Percentiles rank a stretch among this genome's conserved stretches.
Conservation (phyloP, 176 grass and related monocot species). For the Lolium rigidum region DNA sequence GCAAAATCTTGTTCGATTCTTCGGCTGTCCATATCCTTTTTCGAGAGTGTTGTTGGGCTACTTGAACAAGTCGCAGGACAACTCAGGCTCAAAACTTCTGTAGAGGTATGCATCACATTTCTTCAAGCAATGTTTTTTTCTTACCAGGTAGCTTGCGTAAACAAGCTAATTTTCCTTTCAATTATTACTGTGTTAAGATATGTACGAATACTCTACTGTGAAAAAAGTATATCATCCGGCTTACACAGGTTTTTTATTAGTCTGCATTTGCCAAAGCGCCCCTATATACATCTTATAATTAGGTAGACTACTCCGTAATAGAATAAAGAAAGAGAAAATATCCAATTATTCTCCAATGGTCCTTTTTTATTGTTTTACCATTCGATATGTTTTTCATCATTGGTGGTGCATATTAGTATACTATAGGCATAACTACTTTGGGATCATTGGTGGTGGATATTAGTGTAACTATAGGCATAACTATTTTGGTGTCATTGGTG, state of each 20-base stretch:
- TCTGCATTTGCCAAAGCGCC: background rate
- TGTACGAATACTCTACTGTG: background rate
- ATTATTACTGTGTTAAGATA: background rate
- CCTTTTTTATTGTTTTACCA: background rate
- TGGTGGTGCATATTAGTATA: background rate
- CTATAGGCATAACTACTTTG: background rate
- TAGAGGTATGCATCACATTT: conserved; percentile 45
- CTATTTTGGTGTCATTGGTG: background rate
- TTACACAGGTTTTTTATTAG: background rate
- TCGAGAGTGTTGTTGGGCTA: conserved; percentile 61
- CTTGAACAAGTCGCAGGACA: conserved; percentile 71
- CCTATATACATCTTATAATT: background rate
- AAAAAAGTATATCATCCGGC: background rate
- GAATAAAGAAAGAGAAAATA: background rate
- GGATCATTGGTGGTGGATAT: background rate
- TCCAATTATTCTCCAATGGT: background rate
- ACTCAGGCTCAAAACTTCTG: conserved; percentile 75
- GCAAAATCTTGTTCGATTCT: conserved; percentile 84
- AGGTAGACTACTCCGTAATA: background rate
- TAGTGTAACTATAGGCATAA: background rate
- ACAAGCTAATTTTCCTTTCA: background rate
- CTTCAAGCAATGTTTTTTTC: conserved; percentile 6
- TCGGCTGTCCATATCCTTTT: conserved; percentile 72
- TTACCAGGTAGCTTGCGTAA: background rate
- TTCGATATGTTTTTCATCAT: background rate